Evolutionary conservation across 2,329 filamentous ascomycete species (phyloP), one percentile per base, ranked within the genome.

Genomic region (Colletotrichum shisoi): DNA sequence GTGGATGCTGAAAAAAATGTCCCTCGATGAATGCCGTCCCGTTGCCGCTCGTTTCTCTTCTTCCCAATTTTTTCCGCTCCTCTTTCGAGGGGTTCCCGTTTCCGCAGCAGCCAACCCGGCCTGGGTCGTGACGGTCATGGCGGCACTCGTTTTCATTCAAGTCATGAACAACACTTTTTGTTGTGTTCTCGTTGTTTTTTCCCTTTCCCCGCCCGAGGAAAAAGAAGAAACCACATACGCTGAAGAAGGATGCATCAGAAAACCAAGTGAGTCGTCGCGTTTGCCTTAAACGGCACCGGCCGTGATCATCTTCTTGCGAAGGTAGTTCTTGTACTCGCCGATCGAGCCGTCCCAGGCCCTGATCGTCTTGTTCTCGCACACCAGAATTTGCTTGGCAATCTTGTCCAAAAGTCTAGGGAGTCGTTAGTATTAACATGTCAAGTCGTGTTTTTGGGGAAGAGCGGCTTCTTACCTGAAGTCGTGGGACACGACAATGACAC

Each of bases 301-400:
- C 52, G 87, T 87, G 76, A 97, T 83, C 95, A 99, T 99, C 92
- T 98, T 98, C 90, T 98, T 98, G 79, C 94, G 90, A 76, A 99
- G 87, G 82, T 97, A 89, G 83, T 96, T 92, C 92, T 99, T 99
- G 92, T 99, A 99, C 68, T 93, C 89, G 73, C 90, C 90, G 76
- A 99, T 99, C 71, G 82, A 83, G 74, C 94, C 94, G 70, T 94
- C 89, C 95, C 95, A 99, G 75, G 88, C 82, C 74, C 86, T 89
- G 74, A 98, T 93, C 15, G 93, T 94, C 87, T 94, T 93, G 89
- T 99, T 93, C 84, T 99, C 95, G 82, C 96, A 99, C 63, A 99
- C 95, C 83, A 99, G 89, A 81, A 99, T 99, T 80, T 99, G 93
- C 87, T 99, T 99, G 74, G 95, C 95, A 79, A 99, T 98, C 86